A percentile compares a stretch with the other conserved stretches of the same genome.
Evolutionary conservation across 176 grass and related monocot genomes (phyloP).

Genomic region (Cenchrus fungigraminus): DNA sequence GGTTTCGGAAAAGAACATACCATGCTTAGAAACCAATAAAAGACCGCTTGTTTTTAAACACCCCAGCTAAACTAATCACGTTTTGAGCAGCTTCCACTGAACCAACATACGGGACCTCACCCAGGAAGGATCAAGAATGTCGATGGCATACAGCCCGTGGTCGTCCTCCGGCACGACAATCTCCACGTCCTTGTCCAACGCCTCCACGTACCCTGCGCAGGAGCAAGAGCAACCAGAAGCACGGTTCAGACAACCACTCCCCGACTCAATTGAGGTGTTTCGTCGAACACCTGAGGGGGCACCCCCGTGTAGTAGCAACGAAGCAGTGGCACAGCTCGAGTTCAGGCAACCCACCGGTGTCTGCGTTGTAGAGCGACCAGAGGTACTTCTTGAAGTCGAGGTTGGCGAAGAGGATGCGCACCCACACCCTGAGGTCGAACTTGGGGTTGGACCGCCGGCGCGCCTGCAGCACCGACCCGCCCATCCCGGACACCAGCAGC

Average conservation of each 20-base stretch:
- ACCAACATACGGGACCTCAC: conserved; percentile 35
- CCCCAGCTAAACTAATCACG: background rate
- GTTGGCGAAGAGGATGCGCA: conserved; percentile 84
- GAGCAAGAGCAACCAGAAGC: background rate
- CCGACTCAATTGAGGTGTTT: background rate
- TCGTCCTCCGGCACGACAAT: conserved; percentile 87
- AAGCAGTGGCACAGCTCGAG: background rate
- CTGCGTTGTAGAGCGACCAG: conserved; percentile 79
- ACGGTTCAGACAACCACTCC: background rate
- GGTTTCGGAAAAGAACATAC: conserved; percentile 36
- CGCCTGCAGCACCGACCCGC: conserved; percentile 81
- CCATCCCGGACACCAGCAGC: conserved; percentile 92
- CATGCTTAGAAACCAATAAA: conserved; percentile 34
- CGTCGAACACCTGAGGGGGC: background rate
- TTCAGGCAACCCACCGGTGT: conserved; percentile 57
- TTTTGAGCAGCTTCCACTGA: background rate
- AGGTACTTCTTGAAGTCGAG: conserved; percentile 89
- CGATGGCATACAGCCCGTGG: conserved; percentile 81
- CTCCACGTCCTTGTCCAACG: conserved; percentile 77
- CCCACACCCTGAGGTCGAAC: conserved; percentile 71
- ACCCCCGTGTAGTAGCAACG: background rate
- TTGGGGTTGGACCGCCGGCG: conserved; percentile 60
- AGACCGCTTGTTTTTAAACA: background rate
- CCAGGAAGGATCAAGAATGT: conserved; percentile 95
- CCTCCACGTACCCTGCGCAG: conserved; percentile 69